These are phyloP conservation scores for Aspergillus cristatus DNA, from an alignment of 495 filamentous ascomycete genomes.

Conservation along the genomic window DNA sequence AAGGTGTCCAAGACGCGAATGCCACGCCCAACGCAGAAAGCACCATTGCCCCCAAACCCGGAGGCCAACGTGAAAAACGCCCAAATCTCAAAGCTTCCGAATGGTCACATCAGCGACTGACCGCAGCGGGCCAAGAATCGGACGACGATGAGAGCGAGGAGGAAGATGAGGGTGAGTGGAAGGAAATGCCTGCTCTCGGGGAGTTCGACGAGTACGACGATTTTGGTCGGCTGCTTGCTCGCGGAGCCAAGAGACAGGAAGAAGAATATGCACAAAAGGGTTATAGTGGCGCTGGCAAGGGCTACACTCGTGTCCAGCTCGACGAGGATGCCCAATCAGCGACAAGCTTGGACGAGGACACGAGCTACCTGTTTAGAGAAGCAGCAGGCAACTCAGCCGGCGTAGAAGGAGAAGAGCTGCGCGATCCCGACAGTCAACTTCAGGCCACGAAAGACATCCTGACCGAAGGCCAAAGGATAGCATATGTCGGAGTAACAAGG, in stretches of 20 bases:
- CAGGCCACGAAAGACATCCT: constrained; percentile 93
- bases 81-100: constrained; percentile 48
- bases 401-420: constrained; percentile 68
- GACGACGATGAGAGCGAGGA: constrained; percentile 35
- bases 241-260: constrained; percentile 61
- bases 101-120: constrained; percentile 83
- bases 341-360: constrained; percentile 96
- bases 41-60: too few relatives aligned
- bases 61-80: constrained; percentile 13
- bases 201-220: constrained; percentile 94
- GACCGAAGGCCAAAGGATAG: constrained; percentile 91
- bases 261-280: constrained; percentile 63
- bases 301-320: constrained; percentile 85
- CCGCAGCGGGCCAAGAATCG: constrained; percentile 38
- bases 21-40: too few relatives aligned
- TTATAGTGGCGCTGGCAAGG: constrained; percentile 81
- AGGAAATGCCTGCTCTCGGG: constrained; percentile 86
- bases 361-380: constrained; percentile 84
- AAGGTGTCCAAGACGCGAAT: not conserved
- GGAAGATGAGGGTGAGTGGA: constrained; percentile 61
- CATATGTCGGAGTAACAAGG: constrained; percentile 85
- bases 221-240: constrained; percentile 75
- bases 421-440: constrained; percentile 81
- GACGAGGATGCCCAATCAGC: constrained; percentile 91
- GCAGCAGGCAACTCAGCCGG: constrained; percentile 47